phyloP scores from a whole-genome alignment of 2,329 filamentous ascomycete species.

The Diaporthe aspalathi region DNA sequence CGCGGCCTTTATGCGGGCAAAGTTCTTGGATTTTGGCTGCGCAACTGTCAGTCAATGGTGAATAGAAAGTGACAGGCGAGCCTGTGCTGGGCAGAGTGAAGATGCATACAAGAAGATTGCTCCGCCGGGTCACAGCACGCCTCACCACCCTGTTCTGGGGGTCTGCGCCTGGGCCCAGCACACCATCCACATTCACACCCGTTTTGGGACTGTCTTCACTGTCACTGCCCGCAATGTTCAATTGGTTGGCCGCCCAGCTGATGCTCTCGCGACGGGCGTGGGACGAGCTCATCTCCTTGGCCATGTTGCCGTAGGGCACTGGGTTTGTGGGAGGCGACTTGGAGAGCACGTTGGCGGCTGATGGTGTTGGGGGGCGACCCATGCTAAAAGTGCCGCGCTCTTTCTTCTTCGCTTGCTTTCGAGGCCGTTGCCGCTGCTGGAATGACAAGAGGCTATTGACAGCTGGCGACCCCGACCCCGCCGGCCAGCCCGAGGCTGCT shows the following conservation, averaged over 20 bases:
- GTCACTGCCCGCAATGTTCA: constrained; percentile 85
- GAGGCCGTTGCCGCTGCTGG: constrained; percentile 78
- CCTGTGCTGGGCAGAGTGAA: constrained; percentile 1
- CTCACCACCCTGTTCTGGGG: constrained; percentile 81
- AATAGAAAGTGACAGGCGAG: neutral
- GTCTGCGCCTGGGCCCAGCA: constrained; percentile 59
- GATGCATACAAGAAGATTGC: constrained; percentile 83
- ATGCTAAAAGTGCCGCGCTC: constrained; percentile 60
- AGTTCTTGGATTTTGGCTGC: constrained; percentile 95
- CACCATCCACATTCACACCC: constrained; percentile 59
- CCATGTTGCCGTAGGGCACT: constrained; percentile 45
- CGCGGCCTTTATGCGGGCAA: constrained; percentile 91
- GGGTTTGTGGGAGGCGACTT: constrained; percentile 76
- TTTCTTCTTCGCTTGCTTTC: constrained; percentile 72
- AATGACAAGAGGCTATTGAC: constrained; percentile 85
- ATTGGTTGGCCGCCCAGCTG: constrained; percentile 88
- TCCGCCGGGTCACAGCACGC: constrained; percentile 84
- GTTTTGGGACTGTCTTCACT: constrained; percentile 74
- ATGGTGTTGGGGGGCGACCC: constrained; percentile 58
- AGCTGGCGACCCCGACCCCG: constrained; percentile 74
- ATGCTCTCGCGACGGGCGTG: constrained; percentile 84
- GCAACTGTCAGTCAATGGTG: constrained; percentile 50
- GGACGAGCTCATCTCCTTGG: constrained; percentile 51
- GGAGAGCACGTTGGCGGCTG: constrained; percentile 60
- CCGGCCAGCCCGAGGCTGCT: constrained; percentile 46